Evolutionary conservation across 257 asterid species (phyloP), one percentile per base, ranked within the genome.

Genomic region (Salvia splendens): DNA sequence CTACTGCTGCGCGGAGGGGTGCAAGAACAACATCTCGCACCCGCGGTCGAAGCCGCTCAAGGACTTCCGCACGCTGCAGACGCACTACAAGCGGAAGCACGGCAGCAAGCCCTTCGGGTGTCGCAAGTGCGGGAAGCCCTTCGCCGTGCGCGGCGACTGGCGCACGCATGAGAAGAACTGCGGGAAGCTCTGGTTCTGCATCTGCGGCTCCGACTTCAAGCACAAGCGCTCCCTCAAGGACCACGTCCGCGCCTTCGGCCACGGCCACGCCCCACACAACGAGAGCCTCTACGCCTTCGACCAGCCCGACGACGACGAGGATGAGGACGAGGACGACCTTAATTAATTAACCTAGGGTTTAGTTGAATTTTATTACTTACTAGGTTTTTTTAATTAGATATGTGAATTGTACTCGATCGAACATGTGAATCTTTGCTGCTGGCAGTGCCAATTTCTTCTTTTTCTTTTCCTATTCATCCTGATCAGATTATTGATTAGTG

Each of bases 141-240:
- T 92, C 67, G 96, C 98, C 5, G 98, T 92, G 3, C 79, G 93
- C 10, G 98, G 98, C 1, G 98, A 92, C 51, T 89, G 98, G 98
- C 85, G 94, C 30, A 92, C 98, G 2, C 98, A 92, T 40, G 98
- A 92, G 80, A 92, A 92, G 73, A 91, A 91, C 61, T 91, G 97
- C 65, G 97, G 96, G 1, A 86, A 81, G 47, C 17, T 85, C 5
- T 88, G 97, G 96, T 88, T 88, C 59, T 91, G 97, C 69, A 82
- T 84, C 5, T 91, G 97, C 67, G 97, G 97, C 15, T 91, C 96
- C 4, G 97, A 91, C 61, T 91, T 91, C 50, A 91, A 91, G 83
- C 97, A 88, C 61, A 92, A 92, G 81, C 77, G 98, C 12, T 92
- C 98, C 4, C 83, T 92, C 5, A 92, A 92, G 74, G 98, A 92